Evolutionary conservation across 176 grass and related monocot genomes (phyloP), one percentile per base, ranked within the genome.

Genomic region (Raddia distichophylla): DNA sequence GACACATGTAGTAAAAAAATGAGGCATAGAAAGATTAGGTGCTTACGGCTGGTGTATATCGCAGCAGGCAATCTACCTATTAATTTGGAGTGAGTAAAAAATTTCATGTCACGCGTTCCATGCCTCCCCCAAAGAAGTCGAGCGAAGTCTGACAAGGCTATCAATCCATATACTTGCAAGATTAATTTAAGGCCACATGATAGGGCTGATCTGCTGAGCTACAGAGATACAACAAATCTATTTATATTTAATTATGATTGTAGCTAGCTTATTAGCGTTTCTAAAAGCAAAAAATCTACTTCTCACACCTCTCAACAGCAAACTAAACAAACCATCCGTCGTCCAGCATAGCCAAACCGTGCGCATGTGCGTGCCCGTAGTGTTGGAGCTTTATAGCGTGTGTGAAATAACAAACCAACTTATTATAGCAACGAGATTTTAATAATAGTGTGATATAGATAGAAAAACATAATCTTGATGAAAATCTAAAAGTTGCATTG

Each of bases 41-140:
- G 73, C 6, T 40, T 77, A 88, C 80, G 43, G 58, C 2, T 75
- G 78, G 80, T 27, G 1, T 27, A 27, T 48, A 87, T 83, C 80
- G 57, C 55, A 27, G 51, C 74, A 65, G 67, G 49, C 59, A 71
- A 34, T 35, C 43, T 76, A 45, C 14, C 34, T 62, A 20, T 44
- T n/a, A n/a, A n/a, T n/a, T 61, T 32, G 22, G 62, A 68, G n/a
- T 40, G 15, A 65, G 8, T 35, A 51, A 6, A 6, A 51, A 20
- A 53, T 61, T 51, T 42, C 13, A 53, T 48, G 19, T 12, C 0
- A 6, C 51, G 13, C 27, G 18, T 35, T 40, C 54, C 42, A 35
- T 60, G n/a, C 27, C 46, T 27, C 17, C 52, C 27, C 0, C 1
- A 56, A 32, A 61, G 34, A 57, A 12, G 56, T 56, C 8, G 17